Evolutionary conservation across 2,329 filamentous ascomycete species (phyloP).

Genomic region (Venturiaceae sp.): DNA sequence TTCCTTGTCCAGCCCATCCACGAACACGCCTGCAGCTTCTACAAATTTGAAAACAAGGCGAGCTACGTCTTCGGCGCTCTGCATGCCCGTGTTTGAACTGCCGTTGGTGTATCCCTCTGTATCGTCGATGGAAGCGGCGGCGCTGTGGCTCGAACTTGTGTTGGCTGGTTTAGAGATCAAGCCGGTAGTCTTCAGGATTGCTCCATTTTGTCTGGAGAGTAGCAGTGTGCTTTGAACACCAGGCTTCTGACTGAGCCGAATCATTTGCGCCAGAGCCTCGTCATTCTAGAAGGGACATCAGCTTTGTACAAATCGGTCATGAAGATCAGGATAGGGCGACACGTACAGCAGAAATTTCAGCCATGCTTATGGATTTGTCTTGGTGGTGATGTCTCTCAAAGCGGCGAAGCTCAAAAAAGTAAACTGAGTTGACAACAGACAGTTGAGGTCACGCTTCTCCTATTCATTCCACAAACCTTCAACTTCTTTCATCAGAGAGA

Average conservation of each 20-base stretch:
- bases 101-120: constrained; percentile 22
- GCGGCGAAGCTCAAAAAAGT: not conserved
- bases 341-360: constrained; percentile 5
- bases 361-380: not conserved
- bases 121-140: constrained; percentile 23
- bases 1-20: constrained; percentile 64
- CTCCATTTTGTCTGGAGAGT: constrained; percentile 60
- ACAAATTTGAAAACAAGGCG: constrained; percentile 69
- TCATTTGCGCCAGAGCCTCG: constrained; percentile 55
- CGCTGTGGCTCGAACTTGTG: constrained; percentile 30
- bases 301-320: not conserved
- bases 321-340: not conserved
- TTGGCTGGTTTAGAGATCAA: constrained; percentile 51
- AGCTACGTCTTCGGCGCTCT: constrained; percentile 63
- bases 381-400: not conserved
- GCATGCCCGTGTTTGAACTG: constrained; percentile 35
- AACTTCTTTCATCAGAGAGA: constrained; percentile 2
- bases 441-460: constrained; percentile 1
- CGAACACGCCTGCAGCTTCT: constrained; percentile 55
- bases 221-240: constrained; percentile 72
- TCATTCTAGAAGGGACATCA: constrained; percentile 20
- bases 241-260: constrained; percentile 64
- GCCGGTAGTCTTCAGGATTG: constrained; percentile 67
- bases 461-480: not conserved
- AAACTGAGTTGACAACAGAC: not conserved